Base-by-base conservation (phyloP, 768 basidiomycete genomes). In the Tulasnella sp. region DNA sequence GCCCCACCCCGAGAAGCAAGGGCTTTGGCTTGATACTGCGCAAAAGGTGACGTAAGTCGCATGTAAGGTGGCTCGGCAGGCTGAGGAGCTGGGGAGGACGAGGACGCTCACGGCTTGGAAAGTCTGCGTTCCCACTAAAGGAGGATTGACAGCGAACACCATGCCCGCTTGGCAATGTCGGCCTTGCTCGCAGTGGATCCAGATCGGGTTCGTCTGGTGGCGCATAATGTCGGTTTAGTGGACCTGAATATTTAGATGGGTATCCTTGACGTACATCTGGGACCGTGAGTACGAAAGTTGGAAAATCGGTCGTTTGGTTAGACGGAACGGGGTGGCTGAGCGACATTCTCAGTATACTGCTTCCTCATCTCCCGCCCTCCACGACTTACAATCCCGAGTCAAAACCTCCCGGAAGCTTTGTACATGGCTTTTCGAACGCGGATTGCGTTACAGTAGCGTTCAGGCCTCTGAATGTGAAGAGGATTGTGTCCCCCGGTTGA, bases 131-230 rank as follows among this genome's bases (percentile, higher is more conserved):
- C 60, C 60, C n/a, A 37, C 29, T 5, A 55, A 74, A 75, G 45
- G 81, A 73, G 65, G 81, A 49, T 49, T 83, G 59, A 70, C 71
- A 21, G 76, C 66, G 67, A 80, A 80, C 48, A 81, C 78, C 81
- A 81, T 82, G 46, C 80, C 80, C 43, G 68, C 64, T 0, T 72
- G 73, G 63, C 80, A 81, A 65, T 82, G 80, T 40, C 62, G 66
- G 2, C 59, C 48, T 62, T 79, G 78, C 1, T 68, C 68, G 65
- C 80, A 80, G 68, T 74, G 79, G 2, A 68, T 74, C 80, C 77
- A 81, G 62, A 81, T 71, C 2, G 78, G 79, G 14, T 67, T 64
- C 12, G 76, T 76, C 76, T 78, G 53, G n/a, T 1, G 27, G 27
- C 6, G 45, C 45, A n/a, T 77, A 59, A 83, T 75, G 36, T 75